Base-by-base conservation (phyloP, 371 early-diverging fungal species). In the Amoeboaphelidium protococcarum region DNA sequence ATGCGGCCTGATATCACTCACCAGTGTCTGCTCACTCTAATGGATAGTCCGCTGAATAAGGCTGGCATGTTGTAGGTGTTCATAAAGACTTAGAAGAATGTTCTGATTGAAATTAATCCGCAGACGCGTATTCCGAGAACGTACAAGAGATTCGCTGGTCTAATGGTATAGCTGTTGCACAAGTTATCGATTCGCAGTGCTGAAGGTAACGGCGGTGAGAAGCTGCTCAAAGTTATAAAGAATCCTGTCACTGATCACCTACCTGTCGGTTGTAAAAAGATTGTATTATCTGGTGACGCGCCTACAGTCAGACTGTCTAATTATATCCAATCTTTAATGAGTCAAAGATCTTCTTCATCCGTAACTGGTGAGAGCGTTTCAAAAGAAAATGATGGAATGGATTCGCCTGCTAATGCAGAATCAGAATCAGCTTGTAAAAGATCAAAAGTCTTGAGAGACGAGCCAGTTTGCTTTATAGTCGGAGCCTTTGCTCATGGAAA, bases 11-110 rank as follows among this genome's bases (percentile, higher is more conserved):
- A 95, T 61, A 95, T 95, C 50, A 79, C 88, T 13, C 95, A 92
- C 62, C 95, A 88, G 78, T 94, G 92, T 56, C 71, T 98, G 44
- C 65, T 98, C 55, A 82, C 90, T 1, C 69, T 98, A 24, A 67
- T 96, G 24, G 98, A 98, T 69, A 81, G 81, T 55, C 98, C 98
- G 27, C 65, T 96, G 54, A 94, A 94, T 72, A 94, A 96, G 64
- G 83, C 96, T 2, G 92, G 92, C 49, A 59, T 74, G 23, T 65
- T 96, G 44, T 90, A 88, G 65, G 83, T 98, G 40, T 94, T 80
- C 58, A 83, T 98, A 43, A 82, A 82, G 53, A 92, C 96, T 19
- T 71, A 76, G 48, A 81, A 78, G 60, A 84, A 87, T 53, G 90
- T 87, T 10, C 69, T 98, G 45, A 91, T 98, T 47, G 94, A 94